These are phyloP conservation scores for Hypoxylon sp. DNA, from an alignment of 2,329 filamentous ascomycete species.

Conservation along the genomic window DNA sequence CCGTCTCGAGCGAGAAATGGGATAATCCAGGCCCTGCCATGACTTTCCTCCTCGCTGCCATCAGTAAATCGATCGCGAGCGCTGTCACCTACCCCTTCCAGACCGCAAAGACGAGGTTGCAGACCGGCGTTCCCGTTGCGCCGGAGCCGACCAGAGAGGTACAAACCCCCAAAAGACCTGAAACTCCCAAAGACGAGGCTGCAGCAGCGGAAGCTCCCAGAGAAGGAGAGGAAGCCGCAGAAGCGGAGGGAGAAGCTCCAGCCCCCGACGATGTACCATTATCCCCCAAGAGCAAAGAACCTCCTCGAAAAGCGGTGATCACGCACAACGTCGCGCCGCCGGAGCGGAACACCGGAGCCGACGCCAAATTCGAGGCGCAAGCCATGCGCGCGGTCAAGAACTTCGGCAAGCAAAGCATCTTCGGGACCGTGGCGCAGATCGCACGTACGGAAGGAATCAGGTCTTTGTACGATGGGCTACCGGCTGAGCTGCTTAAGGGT, in stretches of 20 bases:
- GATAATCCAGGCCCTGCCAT: slow-evolving; percentile 51
- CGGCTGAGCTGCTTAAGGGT: slow-evolving; percentile 82
- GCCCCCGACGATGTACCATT: slow-evolving; percentile 17
- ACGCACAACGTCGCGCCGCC: slow-evolving; percentile 27
- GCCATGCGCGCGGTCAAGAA: slow-evolving; percentile 48
- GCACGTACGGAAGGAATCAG: slow-evolving; percentile 74
- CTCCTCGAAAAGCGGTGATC: slow-evolving; percentile 6
- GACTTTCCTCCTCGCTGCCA: slow-evolving; percentile 73
- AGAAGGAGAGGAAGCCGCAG: slow-evolving; percentile 35
- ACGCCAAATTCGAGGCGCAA: slow-evolving; percentile 53
- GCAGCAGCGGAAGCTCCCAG: slow-evolving; percentile 25
- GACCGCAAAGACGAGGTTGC: slow-evolving; percentile 84
- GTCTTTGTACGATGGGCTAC: slow-evolving; percentile 82
- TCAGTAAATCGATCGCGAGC: slow-evolving; percentile 84
- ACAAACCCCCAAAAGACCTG: slow-evolving; percentile 2
- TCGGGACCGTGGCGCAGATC: slow-evolving; percentile 73
- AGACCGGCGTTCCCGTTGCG: slow-evolving; percentile 66
- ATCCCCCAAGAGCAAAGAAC: slow-evolving; percentile 9
- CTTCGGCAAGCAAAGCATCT: slow-evolving; percentile 66
- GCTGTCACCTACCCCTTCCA: slow-evolving; percentile 88
- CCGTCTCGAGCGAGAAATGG: slow-evolving; percentile 66
- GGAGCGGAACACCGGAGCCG: slow-evolving; percentile 46
- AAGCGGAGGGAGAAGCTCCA: not conserved
- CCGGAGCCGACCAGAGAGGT: not conserved
- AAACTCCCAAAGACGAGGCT: slow-evolving; percentile 9